These are phyloP conservation scores for Mortierella sp. DNA, from an alignment of 371 early-diverging fungal genomes.

Conservation along the genomic window DNA sequence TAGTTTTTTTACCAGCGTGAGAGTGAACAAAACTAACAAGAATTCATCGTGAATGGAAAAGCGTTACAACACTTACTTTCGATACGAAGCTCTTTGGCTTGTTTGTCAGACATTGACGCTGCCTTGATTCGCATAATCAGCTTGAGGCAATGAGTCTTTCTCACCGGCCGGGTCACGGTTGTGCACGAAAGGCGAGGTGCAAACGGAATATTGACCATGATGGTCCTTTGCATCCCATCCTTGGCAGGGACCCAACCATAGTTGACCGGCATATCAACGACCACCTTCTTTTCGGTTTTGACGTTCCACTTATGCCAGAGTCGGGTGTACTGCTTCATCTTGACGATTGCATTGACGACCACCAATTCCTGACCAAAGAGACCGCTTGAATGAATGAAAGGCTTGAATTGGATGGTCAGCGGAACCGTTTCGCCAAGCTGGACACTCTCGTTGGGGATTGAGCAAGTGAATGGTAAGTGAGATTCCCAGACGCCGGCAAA, in stretches of 20 bases:
- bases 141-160: constrained; percentile 45
- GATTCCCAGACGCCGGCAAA: constrained; percentile 36
- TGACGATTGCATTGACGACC: constrained; percentile 30
- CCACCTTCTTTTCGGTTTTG: constrained; percentile 40
- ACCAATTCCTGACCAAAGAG: constrained; percentile 38
- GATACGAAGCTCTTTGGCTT: constrained; percentile 41
- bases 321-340: constrained; percentile 48
- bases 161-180: constrained; percentile 32
- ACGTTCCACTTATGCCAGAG: constrained; percentile 46
- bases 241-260: constrained; percentile 26
- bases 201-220: constrained; percentile 31
- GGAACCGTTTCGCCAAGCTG: constrained; percentile 34
- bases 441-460: constrained; percentile 30
- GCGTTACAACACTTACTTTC: constrained; percentile 31
- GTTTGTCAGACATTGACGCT: constrained; percentile 24
- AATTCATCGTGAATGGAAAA: background rate
- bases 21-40: background rate
- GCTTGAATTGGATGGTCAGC: constrained; percentile 31
- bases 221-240: constrained; percentile 32
- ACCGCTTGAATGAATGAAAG: constrained; percentile 40
- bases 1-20: background rate
- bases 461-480: constrained; percentile 33
- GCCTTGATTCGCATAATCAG: constrained; percentile 40
- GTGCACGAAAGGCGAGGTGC: constrained; percentile 46
- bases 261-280: constrained; percentile 21